Evolutionary conservation across 2,329 filamentous ascomycete genomes (phyloP), one percentile per base, ranked within the genome.

Genomic region (Penicillium psychrosexuale): DNA sequence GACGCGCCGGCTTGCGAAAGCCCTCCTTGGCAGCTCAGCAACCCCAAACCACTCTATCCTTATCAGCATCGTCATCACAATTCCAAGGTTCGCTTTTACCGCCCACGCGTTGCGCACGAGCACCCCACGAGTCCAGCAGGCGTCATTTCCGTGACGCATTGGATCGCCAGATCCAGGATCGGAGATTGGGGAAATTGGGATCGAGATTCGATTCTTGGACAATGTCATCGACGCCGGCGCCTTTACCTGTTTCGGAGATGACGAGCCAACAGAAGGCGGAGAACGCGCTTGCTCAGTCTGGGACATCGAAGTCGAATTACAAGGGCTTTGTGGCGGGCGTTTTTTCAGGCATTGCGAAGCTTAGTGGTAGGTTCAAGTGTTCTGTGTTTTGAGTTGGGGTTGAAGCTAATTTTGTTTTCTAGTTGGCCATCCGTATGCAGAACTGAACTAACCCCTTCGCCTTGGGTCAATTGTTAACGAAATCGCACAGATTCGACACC

Each of bases 241-340:
- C 62, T 42, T 27, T 61, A 43, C 31, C 56, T 24, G 43, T 52
- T 22, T 19, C 48, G 9, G 27, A 53, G 9, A 48, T 56, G 53
- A 45, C 50, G 17, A 44, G 56, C 34, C 49, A 52, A 39, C 51
- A 47, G 50, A 53, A 45, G 37, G 53, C 45, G 50, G 44, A 43
- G 28, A 52, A 17, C 24, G 53, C 61, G 31, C 55, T 64, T 37
- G 51, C 58, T 5, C 47, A 22, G 49, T 46, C 39, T 33, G 52
- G 42, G 34, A 56, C 53, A 15, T 58, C 60, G 5, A 73, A 68
- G 57, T 72, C 68, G 63, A 87, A 89, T 70, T 97, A 97, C 79
- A 92, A 90, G 68, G 94, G 93, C n/a, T 99, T 97, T 71, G 90
- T 97, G 28, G 94, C 90, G 0, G 94, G 94, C n/a, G 85, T 97